Evolutionary conservation across 1,139 yeast genomes (phyloP).

Genomic region (Blastobotrys proliferans): DNA sequence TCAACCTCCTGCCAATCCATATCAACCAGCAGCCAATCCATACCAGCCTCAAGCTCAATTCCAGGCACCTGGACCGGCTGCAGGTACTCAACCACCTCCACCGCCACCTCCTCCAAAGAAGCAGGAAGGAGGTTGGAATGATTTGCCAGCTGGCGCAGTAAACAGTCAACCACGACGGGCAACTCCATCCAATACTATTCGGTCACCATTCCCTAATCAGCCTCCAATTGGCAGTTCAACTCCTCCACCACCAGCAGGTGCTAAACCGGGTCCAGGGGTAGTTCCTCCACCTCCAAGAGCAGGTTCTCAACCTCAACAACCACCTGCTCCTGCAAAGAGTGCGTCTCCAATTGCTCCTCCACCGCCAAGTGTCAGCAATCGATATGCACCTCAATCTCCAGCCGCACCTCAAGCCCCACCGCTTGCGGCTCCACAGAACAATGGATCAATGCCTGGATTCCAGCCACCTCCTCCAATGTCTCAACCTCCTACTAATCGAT

Average conservation of each 20-base stretch:
- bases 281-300: conserved; percentile 26
- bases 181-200: conserved; percentile 41
- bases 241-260: conserved; percentile 23
- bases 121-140: conserved; percentile 91
- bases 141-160: conserved; percentile 61
- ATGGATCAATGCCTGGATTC: conserved; percentile 11
- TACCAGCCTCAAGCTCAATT: conserved; percentile 3
- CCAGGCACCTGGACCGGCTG: conserved; percentile 20
- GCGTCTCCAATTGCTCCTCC: conserved; percentile 17
- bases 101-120: conserved; percentile 37
- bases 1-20: conserved; percentile 9
- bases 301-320: conserved; percentile 22
- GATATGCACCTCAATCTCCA: conserved; percentile 36
- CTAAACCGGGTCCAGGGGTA: conserved; percentile 5
- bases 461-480: conserved; percentile 13
- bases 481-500: conserved; percentile 18
- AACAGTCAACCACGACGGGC: conserved; percentile 45
- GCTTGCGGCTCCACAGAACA: conserved; percentile 20
- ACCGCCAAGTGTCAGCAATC: conserved; percentile 31
- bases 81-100: conserved; percentile 27
- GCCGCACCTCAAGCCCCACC: conserved; percentile 18
- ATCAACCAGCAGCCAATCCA: conserved; percentile 11
- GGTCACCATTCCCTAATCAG: conserved; percentile 32
- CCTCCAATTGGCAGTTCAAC: conserved; percentile 27
- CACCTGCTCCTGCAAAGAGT: conserved; percentile 24